Conservation (phyloP, 176 grass and related monocot species). For the Phoenix dactylifera region DNA sequence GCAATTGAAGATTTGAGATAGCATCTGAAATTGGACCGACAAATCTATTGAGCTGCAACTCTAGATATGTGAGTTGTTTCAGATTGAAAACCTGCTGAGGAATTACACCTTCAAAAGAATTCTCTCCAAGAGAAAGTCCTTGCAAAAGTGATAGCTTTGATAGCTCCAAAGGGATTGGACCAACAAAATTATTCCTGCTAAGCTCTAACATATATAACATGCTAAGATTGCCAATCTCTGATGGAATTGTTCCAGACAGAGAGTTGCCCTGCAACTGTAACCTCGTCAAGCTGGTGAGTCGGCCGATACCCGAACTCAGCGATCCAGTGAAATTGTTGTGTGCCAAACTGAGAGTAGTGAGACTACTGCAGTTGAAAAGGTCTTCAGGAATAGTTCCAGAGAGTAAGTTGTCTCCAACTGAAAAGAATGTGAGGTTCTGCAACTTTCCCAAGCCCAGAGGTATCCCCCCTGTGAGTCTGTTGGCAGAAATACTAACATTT, state of each 20-base stretch:
- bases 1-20: constrained; percentile 37
- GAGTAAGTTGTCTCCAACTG: constrained; percentile 9
- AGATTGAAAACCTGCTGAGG: constrained; percentile 39
- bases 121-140: constrained; percentile 28
- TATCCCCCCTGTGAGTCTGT: constrained; percentile 43
- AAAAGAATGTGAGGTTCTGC: constrained; percentile 38
- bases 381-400: constrained; percentile 56
- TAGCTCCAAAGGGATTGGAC: constrained; percentile 33
- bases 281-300: constrained; percentile 22
- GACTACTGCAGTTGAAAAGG: constrained; percentile 46
- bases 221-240: constrained; percentile 62
- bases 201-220: constrained; percentile 26
- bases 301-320: constrained; percentile 36
- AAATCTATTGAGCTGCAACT: constrained; percentile 45
- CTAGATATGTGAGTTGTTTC: constrained; percentile 28
- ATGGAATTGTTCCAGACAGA: constrained; percentile 48
- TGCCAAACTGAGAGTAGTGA: constrained; percentile 23
- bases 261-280: constrained; percentile 48
- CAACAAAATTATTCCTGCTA: constrained; percentile 33
- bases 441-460: constrained; percentile 43
- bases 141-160: constrained; percentile 46
- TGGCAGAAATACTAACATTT: constrained; percentile 47
- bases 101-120: constrained; percentile 33
- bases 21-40: constrained; percentile 40
- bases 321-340: constrained; percentile 42